phyloP scores from a whole-genome alignment of 163 green algal species.

The Scenedesmus sp. region DNA sequence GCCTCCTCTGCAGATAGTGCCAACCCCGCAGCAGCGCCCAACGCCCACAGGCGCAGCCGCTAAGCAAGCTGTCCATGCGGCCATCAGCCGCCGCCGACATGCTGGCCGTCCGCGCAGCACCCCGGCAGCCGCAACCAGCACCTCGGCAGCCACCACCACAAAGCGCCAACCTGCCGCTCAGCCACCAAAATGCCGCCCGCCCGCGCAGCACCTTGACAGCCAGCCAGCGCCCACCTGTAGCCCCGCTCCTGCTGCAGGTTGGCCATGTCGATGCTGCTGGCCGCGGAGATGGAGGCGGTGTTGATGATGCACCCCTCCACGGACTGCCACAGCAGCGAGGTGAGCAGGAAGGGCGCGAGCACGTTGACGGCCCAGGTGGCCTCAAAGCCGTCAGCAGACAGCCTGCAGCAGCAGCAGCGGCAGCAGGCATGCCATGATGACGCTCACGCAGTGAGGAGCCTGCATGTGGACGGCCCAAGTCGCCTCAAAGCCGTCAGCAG shows the following conservation, averaged over 20 bases:
- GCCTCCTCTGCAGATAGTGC: too few relatives aligned
- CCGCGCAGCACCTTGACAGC: too few relatives aligned
- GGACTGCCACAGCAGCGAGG: conserved; percentile 61
- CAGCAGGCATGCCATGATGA: neutral
- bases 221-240: conserved; percentile 56
- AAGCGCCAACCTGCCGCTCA: too few relatives aligned
- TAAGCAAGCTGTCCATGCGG: too few relatives aligned
- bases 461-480: conserved; percentile 83
- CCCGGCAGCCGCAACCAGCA: too few relatives aligned
- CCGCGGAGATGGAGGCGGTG: conserved; percentile 63
- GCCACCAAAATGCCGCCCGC: too few relatives aligned
- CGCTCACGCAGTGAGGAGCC: conserved; percentile 73
- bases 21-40: too few relatives aligned
- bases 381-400: conserved; percentile 76
- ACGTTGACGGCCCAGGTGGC: conserved; percentile 85
- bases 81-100: too few relatives aligned
- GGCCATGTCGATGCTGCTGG: conserved; percentile 70
- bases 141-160: too few relatives aligned
- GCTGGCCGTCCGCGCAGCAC: too few relatives aligned
- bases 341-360: conserved; percentile 78
- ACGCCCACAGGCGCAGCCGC: too few relatives aligned
- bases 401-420: neutral
- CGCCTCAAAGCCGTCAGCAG: conserved; percentile 76
- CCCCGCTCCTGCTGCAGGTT: conserved; percentile 80
- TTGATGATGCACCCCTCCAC: conserved; percentile 70